Base-by-base conservation (phyloP, 2,329 filamentous ascomycete genomes). In the Malbranchea cinnamomea region DNA sequence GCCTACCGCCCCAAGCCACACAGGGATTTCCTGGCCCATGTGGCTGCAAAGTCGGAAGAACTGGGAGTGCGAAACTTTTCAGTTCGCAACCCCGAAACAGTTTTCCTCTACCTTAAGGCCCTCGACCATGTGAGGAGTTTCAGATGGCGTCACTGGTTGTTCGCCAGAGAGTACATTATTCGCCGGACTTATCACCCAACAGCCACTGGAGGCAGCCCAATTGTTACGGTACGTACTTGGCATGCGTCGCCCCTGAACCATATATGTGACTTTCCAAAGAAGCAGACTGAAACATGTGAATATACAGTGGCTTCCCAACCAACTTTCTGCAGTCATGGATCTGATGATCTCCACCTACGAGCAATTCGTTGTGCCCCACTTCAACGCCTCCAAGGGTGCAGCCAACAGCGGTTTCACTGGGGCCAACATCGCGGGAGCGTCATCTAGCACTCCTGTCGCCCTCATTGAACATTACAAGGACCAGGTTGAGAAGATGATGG, bases 1-100 rank as follows among this genome's bases (percentile, higher is more conserved):
- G 67, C 78, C 48, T 94, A 94, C 55, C 71, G 87, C 0, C 87
- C 87, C 3, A 79, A 78, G 31, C 87, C 91, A 45, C 87, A 95
- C 53, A 74, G 84, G 23, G 71, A 77, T 41, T 94, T 94, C 53
- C 66, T 95, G 19, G 68, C 72, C 37, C 76, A 75, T 47, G 78
- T 93, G 13, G 61, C 62, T 24, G 56, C 60, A 23, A 59, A 58
- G 24, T 57, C 68, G 1, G 56, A 62, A 57, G 66, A 60, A 32
- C 37, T 62, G 12, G 50, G 49, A 8, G 52, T 62, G 7, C 51
- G 46, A 23, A 39, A 53, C 4, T 63, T 48, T 28, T 43, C 49
- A 2, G 37, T 52, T 13, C 38, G 53, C 15, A 53, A 59, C 29
- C 47, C 49, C 2, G 52, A 59, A 35, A 56, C 59, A 1, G 47